Evolutionary conservation across 2,329 filamentous ascomycete genomes (phyloP).

Genomic region (Claviceps sp.): DNA sequence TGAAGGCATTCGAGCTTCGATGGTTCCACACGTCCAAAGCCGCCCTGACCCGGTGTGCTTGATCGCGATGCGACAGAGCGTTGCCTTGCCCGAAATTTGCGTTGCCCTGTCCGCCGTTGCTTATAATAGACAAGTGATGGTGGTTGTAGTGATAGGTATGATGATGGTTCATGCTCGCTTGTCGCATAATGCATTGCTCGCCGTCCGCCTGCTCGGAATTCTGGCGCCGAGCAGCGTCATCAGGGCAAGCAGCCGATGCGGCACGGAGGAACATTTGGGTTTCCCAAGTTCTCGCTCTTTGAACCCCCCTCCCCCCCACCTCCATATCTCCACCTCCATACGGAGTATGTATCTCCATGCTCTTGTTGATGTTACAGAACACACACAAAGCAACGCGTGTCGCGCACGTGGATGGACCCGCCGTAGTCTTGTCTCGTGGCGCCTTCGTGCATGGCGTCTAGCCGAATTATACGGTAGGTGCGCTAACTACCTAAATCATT

Average conservation of each 20-base stretch:
- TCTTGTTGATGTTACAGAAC: not conserved
- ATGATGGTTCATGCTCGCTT: not conserved
- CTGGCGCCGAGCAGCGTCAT: not conserved
- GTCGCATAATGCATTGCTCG: not conserved
- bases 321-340: no score
- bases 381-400: not conserved
- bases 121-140: not conserved
- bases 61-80: not conserved
- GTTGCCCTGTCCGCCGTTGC: not conserved
- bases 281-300: no score
- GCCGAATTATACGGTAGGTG: not conserved
- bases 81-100: not conserved
- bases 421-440: not conserved
- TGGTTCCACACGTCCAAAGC: constrained; percentile 1
- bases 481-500: not conserved
- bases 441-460: not conserved
- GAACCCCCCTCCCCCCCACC: no score
- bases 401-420: not conserved
- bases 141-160: not conserved
- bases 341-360: no score
- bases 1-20: constrained; percentile 1
- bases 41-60: not conserved
- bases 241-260: not conserved
- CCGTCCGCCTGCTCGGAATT: not conserved
- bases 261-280: not conserved